Base-by-base conservation (phyloP, 345 rosid genomes). In the Eucalyptus curtisii region DNA sequence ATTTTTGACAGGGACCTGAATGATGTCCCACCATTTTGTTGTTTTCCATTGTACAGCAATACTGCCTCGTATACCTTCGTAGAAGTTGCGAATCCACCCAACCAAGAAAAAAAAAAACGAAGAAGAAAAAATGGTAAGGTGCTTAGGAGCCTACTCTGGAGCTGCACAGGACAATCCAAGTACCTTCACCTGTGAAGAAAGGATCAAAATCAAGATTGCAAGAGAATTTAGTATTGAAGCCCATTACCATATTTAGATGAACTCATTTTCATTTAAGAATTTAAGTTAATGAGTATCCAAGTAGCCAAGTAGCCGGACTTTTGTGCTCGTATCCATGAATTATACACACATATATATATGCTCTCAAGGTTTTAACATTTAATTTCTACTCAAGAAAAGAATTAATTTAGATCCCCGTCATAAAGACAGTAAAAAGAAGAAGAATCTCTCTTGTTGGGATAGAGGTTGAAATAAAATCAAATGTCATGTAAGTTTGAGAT, bases 291-390 rank as follows among this genome's bases (percentile, higher is more conserved):
- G 8, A 71, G 82, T 40, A 0, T 17, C 6, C 20, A 68, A 33
- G 6, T 9, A 16, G 44, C 24, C 20, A 68, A 33, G 6, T 33
- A 8, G 24, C 42, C 12, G 1, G 0, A 68, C 8, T 3, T 68
- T 37, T 8, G 5, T 14, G 13, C 24, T 64, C 5, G 0, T 64
- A n/a, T 2, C 10, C 76, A 7, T 64, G 1, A 64, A 15, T n/a
- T 15, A 4, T 4, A 59, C 5, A 61, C 1, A 61, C 4, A 50
- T 0, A 50, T 1, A 0, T 6, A 47, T 47, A 50, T 50, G 10
- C 0, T 64, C 17, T 15, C 19, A 30, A 7, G 37, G 31, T 64
- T 7, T 64, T 64, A 64, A 64, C 7, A 5, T 66, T 15, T 66
- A 0, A 66, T 66, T 8, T 66, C 22, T 66, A 22, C 6, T 3